Evolutionary conservation across 148 eudicot species (phyloP).

Genomic region (Rhododendron simsii): DNA sequence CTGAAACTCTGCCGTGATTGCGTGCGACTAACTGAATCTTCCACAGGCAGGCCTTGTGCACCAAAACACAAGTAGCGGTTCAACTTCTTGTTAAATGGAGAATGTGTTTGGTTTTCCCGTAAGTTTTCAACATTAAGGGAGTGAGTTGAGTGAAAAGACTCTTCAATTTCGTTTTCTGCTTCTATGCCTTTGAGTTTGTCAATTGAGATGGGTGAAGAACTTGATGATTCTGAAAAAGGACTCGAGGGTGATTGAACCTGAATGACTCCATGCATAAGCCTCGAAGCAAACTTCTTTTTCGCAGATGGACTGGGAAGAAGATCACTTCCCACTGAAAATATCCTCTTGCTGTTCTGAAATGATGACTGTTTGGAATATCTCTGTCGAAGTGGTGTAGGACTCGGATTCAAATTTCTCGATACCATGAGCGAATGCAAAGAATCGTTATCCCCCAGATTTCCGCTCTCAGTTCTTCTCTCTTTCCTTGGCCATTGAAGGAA

Average conservation of each 20-base stretch:
- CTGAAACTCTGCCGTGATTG: slow-evolving; percentile 22
- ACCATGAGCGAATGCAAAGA: slow-evolving; percentile 16
- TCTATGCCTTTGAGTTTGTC: slow-evolving; percentile 16
- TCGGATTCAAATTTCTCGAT: slow-evolving; percentile 8
- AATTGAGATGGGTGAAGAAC: slow-evolving; percentile 34
- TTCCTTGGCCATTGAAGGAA: slow-evolving; percentile 49
- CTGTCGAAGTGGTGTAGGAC: slow-evolving; percentile 51
- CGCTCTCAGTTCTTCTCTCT: slow-evolving; percentile 14
- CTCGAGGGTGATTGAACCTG: slow-evolving; percentile 53
- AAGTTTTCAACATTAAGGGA: slow-evolving; percentile 29
- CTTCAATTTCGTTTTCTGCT: slow-evolving; percentile 5
- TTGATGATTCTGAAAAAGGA: slow-evolving; percentile 39
- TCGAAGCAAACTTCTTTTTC: slow-evolving; percentile 45
- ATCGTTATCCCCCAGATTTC: slow-evolving; percentile 11
- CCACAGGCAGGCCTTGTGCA: slow-evolving; percentile 60
- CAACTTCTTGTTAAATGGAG: slow-evolving; percentile 58
- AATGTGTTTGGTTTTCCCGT: slow-evolving; percentile 19
- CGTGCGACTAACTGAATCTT: slow-evolving; percentile 26
- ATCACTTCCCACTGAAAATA: slow-evolving; percentile 9
- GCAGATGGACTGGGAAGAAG: slow-evolving; percentile 44
- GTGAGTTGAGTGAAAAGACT: slow-evolving; percentile 24
- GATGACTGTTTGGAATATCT: slow-evolving; percentile 28
- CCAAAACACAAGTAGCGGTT: slow-evolving; percentile 88
- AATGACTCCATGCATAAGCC: slow-evolving; percentile 59
- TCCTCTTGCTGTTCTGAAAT: slow-evolving; percentile 37